A percentile compares a stretch with the other conserved stretches of the same genome.
phyloP scores from a whole-genome alignment of 352 stramenopile genomes.

The Globisporangium acanthophoron region DNA sequence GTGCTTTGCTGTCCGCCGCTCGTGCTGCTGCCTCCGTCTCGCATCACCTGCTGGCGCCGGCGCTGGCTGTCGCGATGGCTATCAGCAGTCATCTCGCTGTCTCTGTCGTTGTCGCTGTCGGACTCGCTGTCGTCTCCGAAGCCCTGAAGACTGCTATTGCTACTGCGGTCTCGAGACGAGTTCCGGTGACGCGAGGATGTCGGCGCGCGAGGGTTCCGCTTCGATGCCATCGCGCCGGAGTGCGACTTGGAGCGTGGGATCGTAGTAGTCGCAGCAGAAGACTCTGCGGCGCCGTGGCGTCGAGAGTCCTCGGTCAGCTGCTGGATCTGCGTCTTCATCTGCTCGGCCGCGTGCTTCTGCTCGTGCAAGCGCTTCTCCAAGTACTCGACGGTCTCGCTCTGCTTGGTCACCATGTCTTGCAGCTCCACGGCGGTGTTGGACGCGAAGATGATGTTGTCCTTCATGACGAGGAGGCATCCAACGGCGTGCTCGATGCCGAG shows the following conservation, averaged over 20 bases:
- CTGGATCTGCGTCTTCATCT: constrained; percentile 41
- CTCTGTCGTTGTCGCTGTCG: constrained; percentile 47
- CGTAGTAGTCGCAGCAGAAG: constrained; percentile 1
- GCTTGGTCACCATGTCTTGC: constrained; percentile 51
- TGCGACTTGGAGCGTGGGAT: constrained; percentile 29
- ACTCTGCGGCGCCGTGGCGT: not conserved
- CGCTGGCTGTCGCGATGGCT: constrained; percentile 20
- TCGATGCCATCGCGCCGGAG: constrained; percentile 9
- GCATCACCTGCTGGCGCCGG: constrained; percentile 7
- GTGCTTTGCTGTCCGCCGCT: constrained; percentile 1
- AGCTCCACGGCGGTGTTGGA: constrained; percentile 54
- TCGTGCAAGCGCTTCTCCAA: constrained; percentile 56
- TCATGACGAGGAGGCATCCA: constrained; percentile 48
- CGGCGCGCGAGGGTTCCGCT: not conserved
- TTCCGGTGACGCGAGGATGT: not conserved
- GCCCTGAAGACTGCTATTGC: constrained; percentile 7
- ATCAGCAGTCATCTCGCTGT: constrained; percentile 10
- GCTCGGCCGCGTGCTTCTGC: constrained; percentile 48
- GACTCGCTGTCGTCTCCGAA: constrained; percentile 25
- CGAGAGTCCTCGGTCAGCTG: constrained; percentile 15
- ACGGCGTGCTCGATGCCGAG: constrained; percentile 44
- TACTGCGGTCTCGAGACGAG: constrained; percentile 2
- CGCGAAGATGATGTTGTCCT: constrained; percentile 67
- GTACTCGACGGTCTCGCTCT: constrained; percentile 41
- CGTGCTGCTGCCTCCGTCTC: not conserved